These are phyloP conservation scores for Endotrypanum monterogeii DNA, from an alignment of 208 protist species.

Conservation along the genomic window DNA sequence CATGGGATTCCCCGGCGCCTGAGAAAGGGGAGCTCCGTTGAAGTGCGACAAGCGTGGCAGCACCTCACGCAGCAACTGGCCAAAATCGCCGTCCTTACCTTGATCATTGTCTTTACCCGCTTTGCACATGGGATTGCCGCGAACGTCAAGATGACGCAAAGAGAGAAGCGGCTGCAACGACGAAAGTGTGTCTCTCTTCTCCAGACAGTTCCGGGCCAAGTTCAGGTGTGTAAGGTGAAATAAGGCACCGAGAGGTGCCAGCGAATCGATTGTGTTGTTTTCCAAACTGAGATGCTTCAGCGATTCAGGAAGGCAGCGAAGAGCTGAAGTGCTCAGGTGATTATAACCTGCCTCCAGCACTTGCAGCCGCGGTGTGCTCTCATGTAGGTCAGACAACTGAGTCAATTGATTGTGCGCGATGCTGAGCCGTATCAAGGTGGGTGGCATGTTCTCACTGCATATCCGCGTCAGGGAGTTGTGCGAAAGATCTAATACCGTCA, in stretches of 20 bases:
- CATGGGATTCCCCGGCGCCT: slow-evolving; percentile 57
- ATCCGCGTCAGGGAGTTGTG: slow-evolving; percentile 67
- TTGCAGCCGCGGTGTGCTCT: slow-evolving; percentile 44
- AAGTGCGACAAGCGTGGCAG: slow-evolving; percentile 59
- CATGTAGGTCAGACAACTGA: slow-evolving; percentile 36
- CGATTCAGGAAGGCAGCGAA: slow-evolving; percentile 36
- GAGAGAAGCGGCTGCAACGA: slow-evolving; percentile 37
- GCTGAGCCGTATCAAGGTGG: slow-evolving; percentile 45
- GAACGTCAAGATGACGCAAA: slow-evolving; percentile 65
- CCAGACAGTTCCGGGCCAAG: slow-evolving; percentile 48
- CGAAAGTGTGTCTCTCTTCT: slow-evolving; percentile 31
- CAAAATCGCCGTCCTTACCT: neutral
- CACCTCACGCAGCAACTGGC: slow-evolving; percentile 28
- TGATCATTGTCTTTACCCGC: neutral
- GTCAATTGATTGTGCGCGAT: slow-evolving; percentile 63
- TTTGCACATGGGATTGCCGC: slow-evolving; percentile 49
- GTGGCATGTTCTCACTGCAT: slow-evolving; percentile 40
- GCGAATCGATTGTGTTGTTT: slow-evolving; percentile 51
- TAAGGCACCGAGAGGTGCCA: slow-evolving; percentile 41
- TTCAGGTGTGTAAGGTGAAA: slow-evolving; percentile 48
- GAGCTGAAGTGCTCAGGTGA: slow-evolving; percentile 43
- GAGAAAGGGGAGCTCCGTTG: slow-evolving; percentile 68
- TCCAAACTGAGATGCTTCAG: slow-evolving; percentile 47
- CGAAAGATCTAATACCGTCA: slow-evolving; percentile 65
- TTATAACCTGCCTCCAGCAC: slow-evolving; percentile 71